A percentile compares a stretch with the other conserved stretches of the same genome.
Conservation (phyloP, 2,329 filamentous ascomycete species). For the Sphaerostilbella broomeana region DNA sequence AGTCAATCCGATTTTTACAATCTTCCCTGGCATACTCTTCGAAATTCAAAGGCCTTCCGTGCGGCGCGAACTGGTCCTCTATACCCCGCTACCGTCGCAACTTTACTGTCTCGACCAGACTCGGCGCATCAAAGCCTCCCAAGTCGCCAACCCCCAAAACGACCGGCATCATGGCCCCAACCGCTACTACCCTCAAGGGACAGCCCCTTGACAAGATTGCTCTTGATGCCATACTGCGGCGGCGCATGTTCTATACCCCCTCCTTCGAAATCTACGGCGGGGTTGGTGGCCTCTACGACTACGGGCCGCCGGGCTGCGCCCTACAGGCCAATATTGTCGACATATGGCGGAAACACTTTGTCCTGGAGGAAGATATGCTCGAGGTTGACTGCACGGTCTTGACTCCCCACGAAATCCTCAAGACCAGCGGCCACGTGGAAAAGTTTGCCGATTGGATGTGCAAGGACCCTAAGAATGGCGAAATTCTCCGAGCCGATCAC, state of each 20-base stretch:
- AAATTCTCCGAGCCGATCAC: conserved; percentile 94
- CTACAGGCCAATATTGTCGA: conserved; percentile 85
- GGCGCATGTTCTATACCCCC: conserved; percentile 89
- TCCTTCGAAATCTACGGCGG: conserved; percentile 94
- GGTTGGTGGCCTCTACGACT: conserved; percentile 85
- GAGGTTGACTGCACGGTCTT: conserved; percentile 92
- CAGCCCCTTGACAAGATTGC: conserved; percentile 77
- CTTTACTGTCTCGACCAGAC: conserved; percentile 25
- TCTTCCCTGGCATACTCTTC: conserved; percentile 9
- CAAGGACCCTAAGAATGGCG: conserved; percentile 95
- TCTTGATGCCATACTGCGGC: conserved; percentile 79
- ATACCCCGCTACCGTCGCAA: conserved; percentile 19
- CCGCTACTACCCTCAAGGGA: conserved; percentile 74
- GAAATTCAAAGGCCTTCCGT: conserved; percentile 10
- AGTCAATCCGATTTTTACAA: conserved; percentile 19
- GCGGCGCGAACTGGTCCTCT: conserved; percentile 16
- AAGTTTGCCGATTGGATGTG: conserved; percentile 99
- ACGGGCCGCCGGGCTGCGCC: conserved; percentile 81
- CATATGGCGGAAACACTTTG: conserved; percentile 87
- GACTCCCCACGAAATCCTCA: conserved; percentile 87
- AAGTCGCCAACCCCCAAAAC: conserved; percentile 21
- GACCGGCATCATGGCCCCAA: conserved; percentile 37
- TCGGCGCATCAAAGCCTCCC: conserved; percentile 24
- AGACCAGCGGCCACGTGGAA: conserved; percentile 94
- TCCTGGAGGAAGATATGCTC: conserved; percentile 89